Conservation (phyloP, 441 rosid genomes). For the Lepidium campestre region DNA sequence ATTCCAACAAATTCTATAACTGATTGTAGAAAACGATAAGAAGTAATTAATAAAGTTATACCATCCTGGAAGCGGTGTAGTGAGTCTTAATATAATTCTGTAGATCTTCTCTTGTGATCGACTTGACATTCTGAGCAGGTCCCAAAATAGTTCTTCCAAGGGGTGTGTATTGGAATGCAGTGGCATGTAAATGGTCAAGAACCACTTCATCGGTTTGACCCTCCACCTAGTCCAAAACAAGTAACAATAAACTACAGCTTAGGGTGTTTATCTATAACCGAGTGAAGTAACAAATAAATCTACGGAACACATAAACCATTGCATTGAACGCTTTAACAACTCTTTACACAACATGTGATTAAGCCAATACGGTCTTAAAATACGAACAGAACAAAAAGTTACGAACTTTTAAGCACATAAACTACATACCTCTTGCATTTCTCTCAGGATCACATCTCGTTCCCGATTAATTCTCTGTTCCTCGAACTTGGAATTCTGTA, state of each 20-base stretch:
- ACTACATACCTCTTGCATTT: constrained; percentile 85
- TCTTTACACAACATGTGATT: background rate
- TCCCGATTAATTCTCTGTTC: constrained; percentile 61
- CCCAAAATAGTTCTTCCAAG: constrained; percentile 96
- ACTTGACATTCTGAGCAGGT: constrained; percentile 76
- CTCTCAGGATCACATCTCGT: constrained; percentile 86
- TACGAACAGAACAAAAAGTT: background rate
- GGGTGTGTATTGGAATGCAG: constrained; percentile 94
- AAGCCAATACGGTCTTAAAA: background rate
- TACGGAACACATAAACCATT: background rate
- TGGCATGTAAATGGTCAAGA: constrained; percentile 98
- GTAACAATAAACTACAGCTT: background rate
- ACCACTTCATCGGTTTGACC: constrained; percentile 96
- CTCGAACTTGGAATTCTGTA: constrained; percentile 91
- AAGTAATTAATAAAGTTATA: constrained; percentile 21
- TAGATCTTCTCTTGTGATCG: constrained; percentile 76
- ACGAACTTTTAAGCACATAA: background rate
- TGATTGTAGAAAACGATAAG: background rate
- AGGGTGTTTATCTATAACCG: background rate
- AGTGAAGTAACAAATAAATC: background rate
- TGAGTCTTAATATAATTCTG: constrained; percentile 86
- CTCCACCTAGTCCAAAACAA: constrained; percentile 53
- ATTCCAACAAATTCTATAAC: background rate
- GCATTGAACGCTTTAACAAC: background rate
- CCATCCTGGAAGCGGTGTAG: constrained; percentile 99